Base-by-base conservation (phyloP, 257 asterid species). In the Lycium barbarum region DNA sequence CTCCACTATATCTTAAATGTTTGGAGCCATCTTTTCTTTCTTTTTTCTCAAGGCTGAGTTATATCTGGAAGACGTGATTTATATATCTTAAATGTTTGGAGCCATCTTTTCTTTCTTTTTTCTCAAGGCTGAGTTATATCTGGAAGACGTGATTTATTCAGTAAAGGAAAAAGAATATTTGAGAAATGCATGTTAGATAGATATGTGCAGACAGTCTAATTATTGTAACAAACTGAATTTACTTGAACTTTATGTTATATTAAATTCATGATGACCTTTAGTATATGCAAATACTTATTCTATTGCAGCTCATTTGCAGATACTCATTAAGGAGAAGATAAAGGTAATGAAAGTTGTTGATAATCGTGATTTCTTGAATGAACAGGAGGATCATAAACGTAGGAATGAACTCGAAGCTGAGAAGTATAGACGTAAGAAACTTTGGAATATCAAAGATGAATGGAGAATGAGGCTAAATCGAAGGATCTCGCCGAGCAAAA, bases 401-500 rank as follows among this genome's bases (percentile, higher is more conserved):
- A 90, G 84, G 87, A 90, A 92, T 86, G 98, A 96, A 86, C 97
- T 94, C 84, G 98, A 96, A 91, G 98, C 97, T 5, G 98, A 96
- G 88, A 98, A 94, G 87, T 92, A 96, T 26, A 26, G 87, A 93
- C 94, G 91, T 98, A 94, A 92, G 98, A 93, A 91, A 93, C 98
- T 83, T 85, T 94, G 91, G 98, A 93, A 83, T 93, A 92, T 89
- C 98, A 96, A 90, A 92, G 98, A 81, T 92, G 94, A 43, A 91
- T 96, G 66, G 98, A 96, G 90, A 92, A 96, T 83, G 99, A 94
- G 86, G 98, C 98, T 5, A 96, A 96, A 86, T 94, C 84, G 90
- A 94, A 92, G 92, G 97, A 92, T 87, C 90, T 94, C 15, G 96
- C 95, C 9, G 43, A 38, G 43, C 43, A 38, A 38, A 38, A 38